Base-by-base conservation (phyloP, 805 yeast species). In the Candida ortonii region DNA sequence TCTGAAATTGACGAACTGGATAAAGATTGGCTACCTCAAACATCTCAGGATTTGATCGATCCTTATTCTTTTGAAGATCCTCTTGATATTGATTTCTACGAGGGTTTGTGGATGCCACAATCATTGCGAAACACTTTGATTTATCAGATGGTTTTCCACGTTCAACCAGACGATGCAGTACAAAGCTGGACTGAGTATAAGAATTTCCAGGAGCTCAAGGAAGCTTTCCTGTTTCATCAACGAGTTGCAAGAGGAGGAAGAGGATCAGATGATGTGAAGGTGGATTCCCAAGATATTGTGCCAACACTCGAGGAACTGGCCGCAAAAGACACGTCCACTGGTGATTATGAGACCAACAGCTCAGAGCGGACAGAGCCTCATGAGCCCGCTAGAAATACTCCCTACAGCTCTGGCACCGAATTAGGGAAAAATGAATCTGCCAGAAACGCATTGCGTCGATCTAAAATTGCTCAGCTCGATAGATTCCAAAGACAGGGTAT, bases 81-180 rank as follows among this genome's bases (percentile, higher is more conserved):
- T 0, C 56, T 93, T 30, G 76, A 73, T 39, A 82, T 75, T n/a
- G 75, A 74, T 2, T 93, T 93, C 55, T 86, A 78, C 51, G 89
- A 84, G 48, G 96, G 87, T 48, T 57, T 80, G 6, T 90, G 96
- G 96, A 74, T 70, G 55, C 80, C 80, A 5, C 77, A 76, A 50
- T 97, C 98, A 0, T 65, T 82, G 34, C 71, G 89, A 49, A 93
- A 93, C 53, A 87, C 97, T 0, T 69, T 75, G 39, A 64, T 94
- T 2, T 93, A 75, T 64, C 70, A 96, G 41, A 68, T 82, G 57
- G 84, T 93, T 1, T 93, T 93, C 71, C 89, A 89, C 45, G 78
- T 86, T 43, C 98, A 94, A 55, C 99, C 99, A 0, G 98, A 93
- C 59, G 87, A 90, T 56, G 68, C 76, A 6, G 97, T 90, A n/a